Base-by-base conservation (phyloP, 805 yeast species). In the Candida khao-thaluensis region DNA sequence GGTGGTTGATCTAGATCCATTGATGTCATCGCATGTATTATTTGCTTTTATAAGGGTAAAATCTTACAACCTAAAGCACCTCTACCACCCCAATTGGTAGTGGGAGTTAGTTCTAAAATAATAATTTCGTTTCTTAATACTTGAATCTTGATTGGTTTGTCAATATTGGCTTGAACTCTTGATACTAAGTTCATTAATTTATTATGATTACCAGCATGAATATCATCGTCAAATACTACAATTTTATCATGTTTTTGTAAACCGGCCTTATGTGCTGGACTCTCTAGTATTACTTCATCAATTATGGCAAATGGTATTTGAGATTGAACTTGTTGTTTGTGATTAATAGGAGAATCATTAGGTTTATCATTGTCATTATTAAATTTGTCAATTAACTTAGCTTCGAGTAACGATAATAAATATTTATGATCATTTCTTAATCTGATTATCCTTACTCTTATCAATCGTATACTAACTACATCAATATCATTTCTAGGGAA, bases 401-500 rank as follows among this genome's bases (percentile, higher is more conserved):
- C 43, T 23, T 77, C 78, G 6, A 87, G 57, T 16, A 65, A 57
- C 4, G 60, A 55, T 49, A 80, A 54, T 6, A 86, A 61, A 11
- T 52, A 56, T 34, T 66, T 68, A 46, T 81, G 68, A 59, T 91
- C 97, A 52, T 88, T 90, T 42, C 82, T 69, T 27, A 84, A 64
- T 37, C 84, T 67, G 24, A 84, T 78, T 22, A 90, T 77, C 51
- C 74, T 75, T 7, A 79, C 74, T 42, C 96, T 64, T 1, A 81
- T 54, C 7, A 74, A 57, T 38, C 95, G 65, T 9, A 88, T 69
- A 15, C 66, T 53, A 11, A 88, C 77, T 4, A 91, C 84, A 52
- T 91, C 95, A 18, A 91, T 72, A 53, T 91, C 97, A 12, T 69
- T 59, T 30, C 97, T 65, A 1, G 99, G 99, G 51, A 77, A 91